phyloP scores from a whole-genome alignment of 345 rosid genomes.

The thale cress (Arabidopsis thaliana) region TAIR10.1 NC_003070.9:5648001-5648500 shows the following conservation, averaged over 20 bases:
- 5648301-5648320: constrained; percentile 23
- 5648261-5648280: constrained; percentile 26
- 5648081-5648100: constrained; percentile 34
- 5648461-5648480: constrained; percentile 30
- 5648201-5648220: background rate
- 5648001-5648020: background rate
- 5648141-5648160: constrained; percentile 13
- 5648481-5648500: constrained; percentile 4
- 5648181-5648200: constrained; percentile 5
- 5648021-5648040: constrained; percentile 21
- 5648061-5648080: constrained; percentile 16
- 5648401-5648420: background rate
- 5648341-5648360: constrained; percentile 43
- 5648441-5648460: constrained; percentile 3
- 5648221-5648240: constrained; percentile 11
- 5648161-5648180: constrained; percentile 1
- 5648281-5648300: background rate
- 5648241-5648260: constrained; percentile 30
- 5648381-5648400: constrained; percentile 19
- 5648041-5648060: constrained; percentile 30
- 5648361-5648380: constrained; percentile 44
- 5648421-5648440: background rate
- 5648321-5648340: constrained; percentile 35
- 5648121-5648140: constrained; percentile 19
- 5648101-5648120: background rate